Conservation (phyloP, 2,329 filamentous ascomycete genomes). For the Tolypocladium inflatum region DNA sequence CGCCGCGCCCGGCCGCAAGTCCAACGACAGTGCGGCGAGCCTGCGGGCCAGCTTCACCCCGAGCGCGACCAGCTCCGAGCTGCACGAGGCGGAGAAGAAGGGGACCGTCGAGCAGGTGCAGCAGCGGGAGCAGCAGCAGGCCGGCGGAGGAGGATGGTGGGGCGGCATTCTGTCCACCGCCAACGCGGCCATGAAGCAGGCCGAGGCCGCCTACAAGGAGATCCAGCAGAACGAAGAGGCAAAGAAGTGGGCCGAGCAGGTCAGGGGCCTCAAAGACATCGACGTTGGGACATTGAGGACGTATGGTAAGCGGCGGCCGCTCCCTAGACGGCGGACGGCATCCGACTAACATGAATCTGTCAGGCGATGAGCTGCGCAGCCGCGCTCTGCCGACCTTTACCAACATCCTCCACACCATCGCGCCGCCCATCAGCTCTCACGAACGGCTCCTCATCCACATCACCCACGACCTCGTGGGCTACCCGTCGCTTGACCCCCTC, state of each 20-base stretch:
- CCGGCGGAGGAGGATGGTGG: slow-evolving; percentile 71
- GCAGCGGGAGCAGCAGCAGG: slow-evolving; percentile 16
- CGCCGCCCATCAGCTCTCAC: slow-evolving; percentile 92
- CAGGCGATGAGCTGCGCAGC: slow-evolving; percentile 78
- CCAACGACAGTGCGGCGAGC: slow-evolving; percentile 65
- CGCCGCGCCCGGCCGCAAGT: slow-evolving; percentile 48
- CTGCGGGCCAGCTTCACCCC: slow-evolving; percentile 65
- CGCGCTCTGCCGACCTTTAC: slow-evolving; percentile 91
- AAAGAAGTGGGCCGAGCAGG: slow-evolving; percentile 90
- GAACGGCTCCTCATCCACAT: slow-evolving; percentile 96
- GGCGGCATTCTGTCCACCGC: slow-evolving; percentile 78
- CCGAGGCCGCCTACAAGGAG: slow-evolving; percentile 86
- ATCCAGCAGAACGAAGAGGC: slow-evolving; percentile 96
- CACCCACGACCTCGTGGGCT: slow-evolving; percentile 89
- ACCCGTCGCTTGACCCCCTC: slow-evolving; percentile 86
- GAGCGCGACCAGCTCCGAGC: slow-evolving; percentile 53
- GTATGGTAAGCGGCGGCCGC: slow-evolving; percentile 19
- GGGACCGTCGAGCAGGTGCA: slow-evolving; percentile 33
- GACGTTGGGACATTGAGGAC: slow-evolving; percentile 68
- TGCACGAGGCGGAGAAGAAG: slow-evolving; percentile 48
- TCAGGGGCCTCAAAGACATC: slow-evolving; percentile 50
- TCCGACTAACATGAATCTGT: neutral
- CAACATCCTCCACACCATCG: slow-evolving; percentile 87
- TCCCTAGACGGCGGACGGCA: neutral
- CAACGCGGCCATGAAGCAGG: slow-evolving; percentile 79